Base-by-base conservation (phyloP, 2,329 filamentous ascomycete genomes). In the Pyrenophora seminiperda region DNA sequence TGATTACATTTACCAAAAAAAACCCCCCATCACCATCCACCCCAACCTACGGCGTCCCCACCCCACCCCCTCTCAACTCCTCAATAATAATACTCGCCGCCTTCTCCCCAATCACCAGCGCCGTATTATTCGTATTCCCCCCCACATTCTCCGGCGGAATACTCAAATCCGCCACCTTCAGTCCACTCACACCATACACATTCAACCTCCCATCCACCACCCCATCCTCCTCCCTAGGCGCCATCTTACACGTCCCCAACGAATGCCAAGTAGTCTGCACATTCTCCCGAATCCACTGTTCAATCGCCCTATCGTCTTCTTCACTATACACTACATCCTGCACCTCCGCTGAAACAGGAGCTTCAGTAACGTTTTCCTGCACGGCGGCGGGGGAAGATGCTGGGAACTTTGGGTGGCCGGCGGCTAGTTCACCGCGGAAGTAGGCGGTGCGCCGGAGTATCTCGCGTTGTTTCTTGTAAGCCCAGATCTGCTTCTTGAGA, bases 401-500 rank as follows among this genome's bases (percentile, higher is more conserved):
- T 7, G 56, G 51, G 37, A 67, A 67, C 38, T 56, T 63, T 3
- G 61, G 61, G 43, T 64, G 61, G 2, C 53, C 58, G 0, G 42
- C 46, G 7, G 59, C 50, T 7, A 77, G 54, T 47, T 75, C 71
- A 14, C 76, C 76, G 7, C 65, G 66, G 69, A 79, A 85, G 47
- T 77, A 74, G 3, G 75, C 69, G 56, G 81, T 80, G 13, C 83
- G 79, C 1, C 84, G 79, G 20, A 77, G 73, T 39, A 87, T 78
- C 63, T 86, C 84, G 2, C 86, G 82, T n/a, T 78, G 76, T 59
- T 80, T 81, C 69, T 88, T 88, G 74, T 88, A 88, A 1, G 75
- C 78, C 83, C 84, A 87, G 9, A 84, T 58, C 10, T 82, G 79
- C 59, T 79, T 82, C 64, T 81, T 81, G 20, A 86, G 24, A 61